These are phyloP conservation scores for Laburnicola sp. DNA, from an alignment of 2,329 filamentous ascomycete genomes.

Conservation along the genomic window DNA sequence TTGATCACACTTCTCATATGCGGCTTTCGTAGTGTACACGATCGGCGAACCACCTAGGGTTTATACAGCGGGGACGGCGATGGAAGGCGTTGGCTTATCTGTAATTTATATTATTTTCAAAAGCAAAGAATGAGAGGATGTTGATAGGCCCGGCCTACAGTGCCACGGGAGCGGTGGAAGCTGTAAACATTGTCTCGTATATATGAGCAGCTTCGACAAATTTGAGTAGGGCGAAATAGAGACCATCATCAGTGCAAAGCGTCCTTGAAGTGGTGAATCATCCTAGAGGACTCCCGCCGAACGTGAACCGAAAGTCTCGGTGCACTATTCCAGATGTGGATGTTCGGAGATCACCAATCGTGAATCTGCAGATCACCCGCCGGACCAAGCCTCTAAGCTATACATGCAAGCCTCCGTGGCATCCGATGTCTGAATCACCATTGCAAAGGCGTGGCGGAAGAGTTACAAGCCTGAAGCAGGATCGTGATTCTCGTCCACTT, in stretches of 20 bases:
- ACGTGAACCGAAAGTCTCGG: too few species aligned
- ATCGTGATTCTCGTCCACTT: too few species aligned
- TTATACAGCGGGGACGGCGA: conserved; percentile 17
- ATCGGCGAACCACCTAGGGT: conserved; percentile 14
- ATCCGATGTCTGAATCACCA: too few species aligned
- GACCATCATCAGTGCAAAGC: neutral
- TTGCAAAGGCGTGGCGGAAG: neutral
- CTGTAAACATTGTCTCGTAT: neutral
- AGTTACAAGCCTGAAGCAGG: too few species aligned
- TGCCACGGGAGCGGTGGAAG: neutral
- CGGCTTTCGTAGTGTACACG: conserved; percentile 15
- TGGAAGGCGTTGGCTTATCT: conserved; percentile 22
- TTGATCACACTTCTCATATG: conserved; percentile 8
- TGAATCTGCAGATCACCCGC: too few species aligned
- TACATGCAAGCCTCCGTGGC: too few species aligned
- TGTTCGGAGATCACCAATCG: too few species aligned
- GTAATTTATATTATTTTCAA: conserved; percentile 27
- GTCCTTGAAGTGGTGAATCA: neutral
- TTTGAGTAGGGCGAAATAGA: conserved; percentile 4
- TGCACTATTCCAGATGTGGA: neutral
- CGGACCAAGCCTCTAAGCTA: too few species aligned
- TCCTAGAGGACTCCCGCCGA: too few species aligned
- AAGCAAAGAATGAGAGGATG: neutral
- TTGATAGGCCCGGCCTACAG: too few species aligned
- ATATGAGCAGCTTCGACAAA: neutral